Evolutionary conservation across 805 yeast species (phyloP).

Genomic region (Monosporozyma siamensis): DNA sequence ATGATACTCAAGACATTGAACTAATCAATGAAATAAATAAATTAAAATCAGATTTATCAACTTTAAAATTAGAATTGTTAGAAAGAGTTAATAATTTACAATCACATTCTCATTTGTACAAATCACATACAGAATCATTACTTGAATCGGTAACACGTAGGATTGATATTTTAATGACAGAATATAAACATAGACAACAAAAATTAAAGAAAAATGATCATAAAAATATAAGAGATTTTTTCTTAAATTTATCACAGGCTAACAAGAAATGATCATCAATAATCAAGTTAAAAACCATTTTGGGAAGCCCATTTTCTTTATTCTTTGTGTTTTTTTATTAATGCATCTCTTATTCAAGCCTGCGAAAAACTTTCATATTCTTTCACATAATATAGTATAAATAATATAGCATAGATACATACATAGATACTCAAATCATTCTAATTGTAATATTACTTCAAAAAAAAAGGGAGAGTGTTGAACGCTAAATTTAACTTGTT

Average conservation of each 20-base stretch:
- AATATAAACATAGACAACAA: slow-evolving; percentile 6
- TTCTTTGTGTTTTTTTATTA: too few relatives aligned
- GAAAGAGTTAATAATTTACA: slow-evolving; percentile 15
- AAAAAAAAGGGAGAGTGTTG: too few relatives aligned
- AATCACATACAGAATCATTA: slow-evolving; percentile 18
- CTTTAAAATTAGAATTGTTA: slow-evolving; percentile 10
- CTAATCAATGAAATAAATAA: background rate
- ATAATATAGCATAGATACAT: background rate
- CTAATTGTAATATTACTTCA: background rate
- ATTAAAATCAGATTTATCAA: background rate
- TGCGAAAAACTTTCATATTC: too few relatives aligned
- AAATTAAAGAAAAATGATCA: background rate
- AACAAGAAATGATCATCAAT: background rate
- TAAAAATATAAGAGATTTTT: background rate
- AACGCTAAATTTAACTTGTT: too few relatives aligned
- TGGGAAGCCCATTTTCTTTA: background rate
- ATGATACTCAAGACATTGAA: too few relatives aligned
- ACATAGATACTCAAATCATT: too few relatives aligned
- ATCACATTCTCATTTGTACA: slow-evolving; percentile 18
- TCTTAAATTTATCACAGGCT: background rate
- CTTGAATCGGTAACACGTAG: slow-evolving; percentile 12
- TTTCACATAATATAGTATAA: too few relatives aligned
- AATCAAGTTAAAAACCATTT: too few relatives aligned
- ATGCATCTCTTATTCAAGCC: too few relatives aligned
- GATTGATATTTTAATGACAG: slow-evolving; percentile 13